Conservation (phyloP, 2,329 filamentous ascomycete genomes). For the Verticillium nubilum region DNA sequence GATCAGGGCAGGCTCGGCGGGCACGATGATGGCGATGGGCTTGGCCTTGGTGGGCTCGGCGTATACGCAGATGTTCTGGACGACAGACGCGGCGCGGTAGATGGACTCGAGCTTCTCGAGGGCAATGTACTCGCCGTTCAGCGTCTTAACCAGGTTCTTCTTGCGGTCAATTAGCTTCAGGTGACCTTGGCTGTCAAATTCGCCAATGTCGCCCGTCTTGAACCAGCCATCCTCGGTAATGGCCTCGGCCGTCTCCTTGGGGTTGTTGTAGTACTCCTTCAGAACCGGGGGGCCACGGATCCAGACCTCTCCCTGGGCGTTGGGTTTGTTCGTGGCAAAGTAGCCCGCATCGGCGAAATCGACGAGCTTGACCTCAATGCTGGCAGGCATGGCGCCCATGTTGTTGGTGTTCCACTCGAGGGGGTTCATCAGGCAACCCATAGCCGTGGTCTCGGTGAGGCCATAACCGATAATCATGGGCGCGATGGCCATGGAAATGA, state of each 20-base stretch:
- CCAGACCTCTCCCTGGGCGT: conserved; percentile 82
- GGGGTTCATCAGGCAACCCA: conserved; percentile 71
- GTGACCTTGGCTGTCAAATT: conserved; percentile 68
- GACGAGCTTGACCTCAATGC: conserved; percentile 77
- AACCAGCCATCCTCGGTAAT: conserved; percentile 77
- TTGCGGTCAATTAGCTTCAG: conserved; percentile 76
- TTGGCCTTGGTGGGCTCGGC: conserved; percentile 45
- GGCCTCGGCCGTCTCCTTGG: conserved; percentile 66
- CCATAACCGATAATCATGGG: conserved; percentile 90
- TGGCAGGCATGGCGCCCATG: conserved; percentile 68
- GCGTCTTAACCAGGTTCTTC: conserved; percentile 84
- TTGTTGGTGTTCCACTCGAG: conserved; percentile 68
- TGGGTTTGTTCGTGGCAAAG: conserved; percentile 66
- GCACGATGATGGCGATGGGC: conserved; percentile 52
- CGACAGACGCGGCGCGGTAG: conserved; percentile 44
- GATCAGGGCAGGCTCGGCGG: conserved; percentile 49
- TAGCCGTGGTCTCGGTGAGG: conserved; percentile 77
- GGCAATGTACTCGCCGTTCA: conserved; percentile 78
- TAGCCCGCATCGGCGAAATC: conserved; percentile 83
- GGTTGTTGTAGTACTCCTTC: conserved; percentile 70
- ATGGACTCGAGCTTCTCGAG: conserved; percentile 63
- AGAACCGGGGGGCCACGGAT: conserved; percentile 72
- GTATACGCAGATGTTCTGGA: conserved; percentile 53
- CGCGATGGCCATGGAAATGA: conserved; percentile 82
- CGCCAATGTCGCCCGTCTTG: conserved; percentile 80